Evolutionary conservation across 1,139 yeast genomes (phyloP).

Genomic region (Taiozyma sp.): DNA sequence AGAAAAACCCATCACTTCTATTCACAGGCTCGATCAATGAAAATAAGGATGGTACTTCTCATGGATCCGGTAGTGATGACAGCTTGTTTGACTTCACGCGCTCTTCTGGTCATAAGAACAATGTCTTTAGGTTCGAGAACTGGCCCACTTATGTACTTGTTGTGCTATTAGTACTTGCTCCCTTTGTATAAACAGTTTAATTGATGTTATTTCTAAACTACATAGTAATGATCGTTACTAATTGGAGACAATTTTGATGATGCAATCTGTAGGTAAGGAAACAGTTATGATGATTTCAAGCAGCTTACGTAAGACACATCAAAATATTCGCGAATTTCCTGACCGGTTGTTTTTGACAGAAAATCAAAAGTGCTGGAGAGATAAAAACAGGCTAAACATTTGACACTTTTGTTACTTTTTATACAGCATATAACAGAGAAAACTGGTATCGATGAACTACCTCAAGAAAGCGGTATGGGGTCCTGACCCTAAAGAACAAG

Average conservation of each 20-base stretch:
- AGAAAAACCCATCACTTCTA: constrained; percentile 11
- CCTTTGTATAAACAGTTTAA: neutral
- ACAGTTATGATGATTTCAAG: neutral
- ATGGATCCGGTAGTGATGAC: neutral
- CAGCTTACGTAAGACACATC: neutral
- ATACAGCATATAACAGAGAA: neutral
- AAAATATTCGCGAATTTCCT: neutral
- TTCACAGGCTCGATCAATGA: constrained; percentile 1
- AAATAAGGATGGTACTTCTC: neutral
- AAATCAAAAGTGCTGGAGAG: neutral
- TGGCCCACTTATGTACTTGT: neutral
- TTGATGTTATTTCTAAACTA: no score
- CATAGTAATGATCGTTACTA: no score
- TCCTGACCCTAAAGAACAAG: constrained; percentile 86
- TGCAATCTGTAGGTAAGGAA: no score
- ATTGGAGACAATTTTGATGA: neutral
- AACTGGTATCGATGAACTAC: constrained; percentile 46
- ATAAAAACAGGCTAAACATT: neutral
- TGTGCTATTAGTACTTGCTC: neutral
- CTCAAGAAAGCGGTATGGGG: constrained; percentile 86
- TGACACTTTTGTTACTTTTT: neutral
- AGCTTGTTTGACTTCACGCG: constrained; percentile 4
- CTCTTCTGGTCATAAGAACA: neutral
- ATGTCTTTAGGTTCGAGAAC: neutral
- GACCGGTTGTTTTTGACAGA: neutral